Evolutionary conservation across 2,329 filamentous ascomycete species (phyloP).

Genomic region (Fusarium sp.): DNA sequence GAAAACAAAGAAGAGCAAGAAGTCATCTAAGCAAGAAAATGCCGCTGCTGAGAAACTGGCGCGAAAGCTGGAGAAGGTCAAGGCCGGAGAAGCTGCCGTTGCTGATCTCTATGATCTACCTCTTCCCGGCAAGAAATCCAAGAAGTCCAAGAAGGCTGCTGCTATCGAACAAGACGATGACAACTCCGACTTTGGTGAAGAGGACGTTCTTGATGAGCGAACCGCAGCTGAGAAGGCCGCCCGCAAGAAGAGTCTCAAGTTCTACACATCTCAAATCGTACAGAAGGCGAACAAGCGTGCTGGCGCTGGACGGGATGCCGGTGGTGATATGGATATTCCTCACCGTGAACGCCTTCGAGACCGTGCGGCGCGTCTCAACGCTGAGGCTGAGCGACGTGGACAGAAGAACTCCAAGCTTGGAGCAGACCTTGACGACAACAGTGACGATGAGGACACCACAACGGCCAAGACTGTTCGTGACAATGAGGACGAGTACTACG

Average conservation of each 20-base stretch:
- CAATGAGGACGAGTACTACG: slow-evolving; percentile 84
- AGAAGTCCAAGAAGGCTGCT: slow-evolving; percentile 46
- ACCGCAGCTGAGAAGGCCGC: slow-evolving; percentile 87
- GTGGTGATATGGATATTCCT: slow-evolving; percentile 85
- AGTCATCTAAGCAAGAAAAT: slow-evolving; percentile 49
- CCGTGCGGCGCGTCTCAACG: slow-evolving; percentile 84
- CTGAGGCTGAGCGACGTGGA: slow-evolving; percentile 87
- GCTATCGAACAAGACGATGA: slow-evolving; percentile 61
- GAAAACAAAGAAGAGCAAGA: slow-evolving; percentile 46
- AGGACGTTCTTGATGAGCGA: slow-evolving; percentile 78
- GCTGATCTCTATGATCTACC: slow-evolving; percentile 74
- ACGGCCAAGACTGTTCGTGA: slow-evolving; percentile 61
- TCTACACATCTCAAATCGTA: slow-evolving; percentile 97
- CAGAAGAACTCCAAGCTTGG: slow-evolving; percentile 70
- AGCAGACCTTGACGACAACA: slow-evolving; percentile 74
- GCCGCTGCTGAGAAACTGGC: slow-evolving; percentile 51
- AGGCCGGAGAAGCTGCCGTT: slow-evolving; percentile 74
- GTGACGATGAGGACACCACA: slow-evolving; percentile 72
- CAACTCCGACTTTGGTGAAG: slow-evolving; percentile 93
- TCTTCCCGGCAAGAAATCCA: slow-evolving; percentile 60
- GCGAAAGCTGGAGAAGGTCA: slow-evolving; percentile 58
- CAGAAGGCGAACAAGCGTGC: slow-evolving; percentile 92
- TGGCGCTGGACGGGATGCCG: slow-evolving; percentile 75
- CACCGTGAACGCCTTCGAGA: slow-evolving; percentile 90
- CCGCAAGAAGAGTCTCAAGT: slow-evolving; percentile 91